Evolutionary conservation across 495 filamentous ascomycete genomes (phyloP).

Genomic region (Choiromyces venosus): DNA sequence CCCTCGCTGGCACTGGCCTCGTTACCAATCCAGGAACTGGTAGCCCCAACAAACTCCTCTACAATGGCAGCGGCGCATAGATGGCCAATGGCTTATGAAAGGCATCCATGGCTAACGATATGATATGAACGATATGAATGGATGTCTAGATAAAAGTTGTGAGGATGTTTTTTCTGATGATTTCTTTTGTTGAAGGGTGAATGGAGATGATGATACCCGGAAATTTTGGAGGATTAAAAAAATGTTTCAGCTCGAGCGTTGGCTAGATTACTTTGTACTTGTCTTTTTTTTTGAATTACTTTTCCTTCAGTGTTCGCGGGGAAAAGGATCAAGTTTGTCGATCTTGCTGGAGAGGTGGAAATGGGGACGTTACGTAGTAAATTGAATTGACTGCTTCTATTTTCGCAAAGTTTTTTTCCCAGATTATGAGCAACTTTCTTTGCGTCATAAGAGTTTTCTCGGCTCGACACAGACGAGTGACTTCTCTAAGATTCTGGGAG

Average conservation of each 20-base stretch:
- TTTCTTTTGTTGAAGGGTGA: constrained; percentile 1
- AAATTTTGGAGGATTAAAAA: no score
- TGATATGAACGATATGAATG: background rate
- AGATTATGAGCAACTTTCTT: no score
- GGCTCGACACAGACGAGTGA: no score
- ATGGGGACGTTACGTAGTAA: no score
- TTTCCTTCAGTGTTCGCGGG: no score
- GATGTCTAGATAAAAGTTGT: background rate
- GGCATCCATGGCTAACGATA: background rate
- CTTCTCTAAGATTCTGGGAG: no score
- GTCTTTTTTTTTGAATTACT: constrained; percentile 3
- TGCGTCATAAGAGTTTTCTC: no score
- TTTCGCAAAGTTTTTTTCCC: no score
- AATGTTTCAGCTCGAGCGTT: constrained; percentile 3
- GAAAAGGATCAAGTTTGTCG: no score
- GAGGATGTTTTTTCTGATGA: background rate
- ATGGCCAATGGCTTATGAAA: background rate
- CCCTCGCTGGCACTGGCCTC: constrained; percentile 44
- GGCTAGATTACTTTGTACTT: constrained; percentile 5
- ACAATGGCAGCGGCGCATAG: constrained; percentile 50
- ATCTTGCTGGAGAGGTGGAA: no score
- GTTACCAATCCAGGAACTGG: constrained; percentile 45
- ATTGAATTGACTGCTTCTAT: no score
- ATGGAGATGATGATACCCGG: background rate
- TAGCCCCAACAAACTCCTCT: constrained; percentile 50